Evolutionary conservation across 768 basidiomycete genomes (phyloP).

Genomic region (Tulasnella sp.): DNA sequence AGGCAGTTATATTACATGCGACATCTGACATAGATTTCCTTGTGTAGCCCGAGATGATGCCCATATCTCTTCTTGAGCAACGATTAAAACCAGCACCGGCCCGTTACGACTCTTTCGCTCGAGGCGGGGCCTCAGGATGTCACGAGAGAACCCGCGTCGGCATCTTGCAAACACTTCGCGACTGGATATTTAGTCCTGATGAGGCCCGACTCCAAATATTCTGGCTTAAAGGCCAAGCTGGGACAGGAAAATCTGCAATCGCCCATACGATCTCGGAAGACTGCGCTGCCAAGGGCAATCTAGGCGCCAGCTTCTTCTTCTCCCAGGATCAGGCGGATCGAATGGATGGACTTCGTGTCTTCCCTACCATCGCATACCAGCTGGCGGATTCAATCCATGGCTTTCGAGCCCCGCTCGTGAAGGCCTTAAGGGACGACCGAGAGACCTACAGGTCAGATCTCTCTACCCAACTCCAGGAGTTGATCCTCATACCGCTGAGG

Average conservation of each 20-base stretch:
- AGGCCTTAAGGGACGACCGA: conserved; percentile 6
- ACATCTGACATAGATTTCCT: too few species aligned
- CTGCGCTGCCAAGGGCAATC: conserved; percentile 19
- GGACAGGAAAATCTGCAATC: conserved; percentile 33
- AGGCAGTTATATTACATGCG: too few species aligned
- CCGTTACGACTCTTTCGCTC: too few species aligned
- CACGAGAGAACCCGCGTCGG: background rate
- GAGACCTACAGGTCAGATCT: conserved; percentile 14
- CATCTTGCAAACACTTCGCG: background rate
- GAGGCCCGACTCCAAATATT: conserved; percentile 18
- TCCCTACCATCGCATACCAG: conserved; percentile 29
- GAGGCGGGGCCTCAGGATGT: background rate
- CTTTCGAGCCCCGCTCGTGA: conserved; percentile 1
- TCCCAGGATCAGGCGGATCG: conserved; percentile 21
- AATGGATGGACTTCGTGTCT: conserved; percentile 21
- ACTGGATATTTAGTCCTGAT: background rate
- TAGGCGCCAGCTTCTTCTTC: conserved; percentile 32
- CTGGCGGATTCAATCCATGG: conserved; percentile 21
- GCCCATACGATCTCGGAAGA: conserved; percentile 28
- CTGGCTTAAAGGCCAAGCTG: conserved; percentile 30
- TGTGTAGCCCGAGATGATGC: too few species aligned
- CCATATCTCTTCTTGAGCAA: too few species aligned
- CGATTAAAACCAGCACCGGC: too few species aligned
- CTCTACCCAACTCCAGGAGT: conserved; percentile 20
- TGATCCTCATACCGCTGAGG: conserved; percentile 18